A percentile compares a stretch with the other conserved stretches of the same genome.
These are phyloP conservation scores for Cucurbita argyrosperma DNA, from an alignment of 306 rosid species.

Conservation along the genomic window DNA sequence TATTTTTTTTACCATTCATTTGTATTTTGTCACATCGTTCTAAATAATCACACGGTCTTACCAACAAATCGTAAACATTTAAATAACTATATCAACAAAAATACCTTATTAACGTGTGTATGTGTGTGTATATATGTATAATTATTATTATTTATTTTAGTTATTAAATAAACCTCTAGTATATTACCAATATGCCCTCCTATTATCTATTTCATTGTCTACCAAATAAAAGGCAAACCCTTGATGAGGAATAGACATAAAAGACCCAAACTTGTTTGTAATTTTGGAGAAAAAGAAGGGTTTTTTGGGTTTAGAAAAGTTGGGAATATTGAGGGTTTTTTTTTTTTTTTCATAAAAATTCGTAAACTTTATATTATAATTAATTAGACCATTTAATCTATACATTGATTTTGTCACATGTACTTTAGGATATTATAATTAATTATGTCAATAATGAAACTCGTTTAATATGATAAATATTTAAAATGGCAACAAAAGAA, in stretches of 20 bases:
- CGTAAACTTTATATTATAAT: background rate
- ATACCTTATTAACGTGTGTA: too few species aligned
- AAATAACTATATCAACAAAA: too few species aligned
- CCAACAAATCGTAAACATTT: too few species aligned
- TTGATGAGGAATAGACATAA: background rate
- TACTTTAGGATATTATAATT: background rate
- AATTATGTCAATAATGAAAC: background rate
- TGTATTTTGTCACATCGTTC: too few species aligned
- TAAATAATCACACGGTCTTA: too few species aligned
- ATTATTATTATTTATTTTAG: too few species aligned
- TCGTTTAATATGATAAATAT: background rate
- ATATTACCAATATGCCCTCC: background rate
- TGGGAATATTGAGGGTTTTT: background rate
- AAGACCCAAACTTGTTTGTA: background rate
- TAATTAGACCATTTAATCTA: background rate
- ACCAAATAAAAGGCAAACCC: background rate
- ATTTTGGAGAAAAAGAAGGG: background rate
- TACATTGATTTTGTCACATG: conserved; percentile 1
- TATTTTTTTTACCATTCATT: too few species aligned
- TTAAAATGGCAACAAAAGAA: too few species aligned
- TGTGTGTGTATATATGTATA: too few species aligned
- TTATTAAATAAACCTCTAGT: too few species aligned
- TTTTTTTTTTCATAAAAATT: background rate
- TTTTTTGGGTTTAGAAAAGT: background rate
- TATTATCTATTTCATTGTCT: background rate